A percentile compares a stretch with the other conserved stretches of the same genome.
Evolutionary conservation across 129 eudicot genomes (phyloP).

Genomic region (Artemisia annua): DNA sequence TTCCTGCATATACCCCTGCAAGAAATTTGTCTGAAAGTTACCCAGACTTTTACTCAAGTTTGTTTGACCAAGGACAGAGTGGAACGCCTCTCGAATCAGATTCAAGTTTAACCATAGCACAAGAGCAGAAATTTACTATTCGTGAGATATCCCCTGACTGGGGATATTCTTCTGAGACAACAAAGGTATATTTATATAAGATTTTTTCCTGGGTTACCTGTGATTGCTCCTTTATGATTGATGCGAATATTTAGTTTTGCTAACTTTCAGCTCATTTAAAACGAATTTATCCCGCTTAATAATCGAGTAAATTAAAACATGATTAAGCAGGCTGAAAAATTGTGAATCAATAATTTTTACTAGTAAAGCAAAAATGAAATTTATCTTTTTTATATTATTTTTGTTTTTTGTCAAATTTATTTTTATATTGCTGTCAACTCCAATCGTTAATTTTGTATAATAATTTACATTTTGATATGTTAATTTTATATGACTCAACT

Average conservation of each 20-base stretch:
- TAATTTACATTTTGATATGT: neutral
- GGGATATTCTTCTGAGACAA: constrained; percentile 77
- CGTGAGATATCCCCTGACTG: constrained; percentile 87
- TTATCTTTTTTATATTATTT: neutral
- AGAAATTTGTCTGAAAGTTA: constrained; percentile 36
- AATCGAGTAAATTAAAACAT: neutral
- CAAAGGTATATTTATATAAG: constrained; percentile 58
- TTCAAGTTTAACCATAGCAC: constrained; percentile 52
- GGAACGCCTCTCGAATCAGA: constrained; percentile 55
- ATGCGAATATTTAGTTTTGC: constrained; percentile 1
- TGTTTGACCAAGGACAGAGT: constrained; percentile 53
- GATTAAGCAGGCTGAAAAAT: neutral
- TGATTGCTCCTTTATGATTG: constrained; percentile 5
- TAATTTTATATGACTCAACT: neutral
- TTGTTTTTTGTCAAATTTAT: neutral
- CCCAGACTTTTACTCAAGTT: constrained; percentile 44
- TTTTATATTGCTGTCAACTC: neutral
- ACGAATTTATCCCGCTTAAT: neutral
- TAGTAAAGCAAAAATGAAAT: neutral
- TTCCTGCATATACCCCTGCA: constrained; percentile 44
- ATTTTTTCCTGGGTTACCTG: constrained; percentile 2
- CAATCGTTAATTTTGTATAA: neutral
- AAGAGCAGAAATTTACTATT: constrained; percentile 73
- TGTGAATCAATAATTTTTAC: neutral
- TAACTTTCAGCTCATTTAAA: constrained; percentile 2